These are phyloP conservation scores for Phaeosphaeriaceae sp. DNA, from an alignment of 2,329 filamentous ascomycete species.

Conservation along the genomic window DNA sequence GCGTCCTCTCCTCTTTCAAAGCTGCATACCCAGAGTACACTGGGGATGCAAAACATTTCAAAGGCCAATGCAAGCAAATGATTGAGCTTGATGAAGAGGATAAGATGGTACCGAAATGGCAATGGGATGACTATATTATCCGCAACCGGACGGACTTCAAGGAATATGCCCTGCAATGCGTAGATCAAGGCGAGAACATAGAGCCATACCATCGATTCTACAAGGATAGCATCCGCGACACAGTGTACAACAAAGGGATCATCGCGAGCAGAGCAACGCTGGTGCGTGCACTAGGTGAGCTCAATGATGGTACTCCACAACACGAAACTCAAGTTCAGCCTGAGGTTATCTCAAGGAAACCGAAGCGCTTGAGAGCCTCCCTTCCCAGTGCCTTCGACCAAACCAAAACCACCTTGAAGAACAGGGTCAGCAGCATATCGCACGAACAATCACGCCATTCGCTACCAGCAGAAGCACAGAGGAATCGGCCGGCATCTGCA, in stretches of 20 bases:
- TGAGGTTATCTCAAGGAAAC: neutral
- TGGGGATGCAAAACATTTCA: slow-evolving; percentile 41
- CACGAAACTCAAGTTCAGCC: neutral
- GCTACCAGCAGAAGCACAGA: slow-evolving; percentile 15
- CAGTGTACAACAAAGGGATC: slow-evolving; percentile 33
- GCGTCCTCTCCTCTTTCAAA: slow-evolving; percentile 38
- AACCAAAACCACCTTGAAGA: neutral
- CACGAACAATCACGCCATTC: slow-evolving; percentile 21
- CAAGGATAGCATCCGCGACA: slow-evolving; percentile 38
- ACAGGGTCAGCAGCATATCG: neutral
- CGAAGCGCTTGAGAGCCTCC: slow-evolving; percentile 8
- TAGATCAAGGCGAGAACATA: slow-evolving; percentile 28
- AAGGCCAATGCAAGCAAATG: slow-evolving; percentile 37
- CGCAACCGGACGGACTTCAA: slow-evolving; percentile 43
- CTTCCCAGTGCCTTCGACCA: slow-evolving; percentile 11
- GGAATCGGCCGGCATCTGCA: neutral
- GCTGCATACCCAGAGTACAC: slow-evolving; percentile 45
- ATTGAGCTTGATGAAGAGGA: slow-evolving; percentile 35
- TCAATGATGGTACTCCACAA: slow-evolving; percentile 10
- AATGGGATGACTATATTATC: slow-evolving; percentile 51
- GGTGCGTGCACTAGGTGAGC: slow-evolving; percentile 28
- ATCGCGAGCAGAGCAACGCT: slow-evolving; percentile 24
- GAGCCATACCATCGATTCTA: slow-evolving; percentile 45
- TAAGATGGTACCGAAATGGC: slow-evolving; percentile 45
- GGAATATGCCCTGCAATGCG: slow-evolving; percentile 29